These are phyloP conservation scores for Candida piceae DNA, from an alignment of 805 yeast genomes.

Conservation along the genomic window DNA sequence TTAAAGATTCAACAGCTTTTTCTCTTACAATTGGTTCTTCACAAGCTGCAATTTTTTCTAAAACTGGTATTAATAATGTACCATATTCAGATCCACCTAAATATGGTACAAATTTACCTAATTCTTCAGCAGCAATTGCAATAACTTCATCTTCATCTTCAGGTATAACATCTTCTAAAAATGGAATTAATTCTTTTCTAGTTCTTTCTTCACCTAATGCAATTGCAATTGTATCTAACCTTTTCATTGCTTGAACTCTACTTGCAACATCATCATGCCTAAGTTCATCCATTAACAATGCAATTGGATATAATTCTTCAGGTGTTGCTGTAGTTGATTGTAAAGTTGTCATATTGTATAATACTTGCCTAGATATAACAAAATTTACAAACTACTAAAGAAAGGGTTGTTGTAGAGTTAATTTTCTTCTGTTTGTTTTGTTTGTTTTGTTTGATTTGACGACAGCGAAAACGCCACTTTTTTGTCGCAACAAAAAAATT, in stretches of 20 bases:
- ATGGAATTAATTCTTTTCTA: constrained; percentile 82
- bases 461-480: too few relatives aligned
- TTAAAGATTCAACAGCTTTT: constrained; percentile 83
- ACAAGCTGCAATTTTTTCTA: constrained; percentile 81
- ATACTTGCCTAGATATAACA: too few relatives aligned
- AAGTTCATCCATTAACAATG: constrained; percentile 93
- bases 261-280: constrained; percentile 90
- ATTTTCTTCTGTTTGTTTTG: too few relatives aligned
- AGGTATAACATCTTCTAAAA: constrained; percentile 80
- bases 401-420: too few relatives aligned
- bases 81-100: constrained; percentile 79
- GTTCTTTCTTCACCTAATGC: constrained; percentile 95
- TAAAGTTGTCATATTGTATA: too few relatives aligned
- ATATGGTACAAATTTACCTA: constrained; percentile 81
- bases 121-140: constrained; percentile 85
- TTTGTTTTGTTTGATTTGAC: too few relatives aligned
- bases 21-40: constrained; percentile 97
- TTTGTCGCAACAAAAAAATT: too few relatives aligned
- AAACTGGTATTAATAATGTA: constrained; percentile 54
- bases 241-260: constrained; percentile 90
- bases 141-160: constrained; percentile 99
- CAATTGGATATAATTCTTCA: constrained; percentile 85
- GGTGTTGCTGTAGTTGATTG: constrained; percentile 1
- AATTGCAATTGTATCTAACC: constrained; percentile 87
- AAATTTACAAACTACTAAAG: too few relatives aligned